Conservation (phyloP, 2,329 filamentous ascomycete genomes). For the Talaromyces sp. region DNA sequence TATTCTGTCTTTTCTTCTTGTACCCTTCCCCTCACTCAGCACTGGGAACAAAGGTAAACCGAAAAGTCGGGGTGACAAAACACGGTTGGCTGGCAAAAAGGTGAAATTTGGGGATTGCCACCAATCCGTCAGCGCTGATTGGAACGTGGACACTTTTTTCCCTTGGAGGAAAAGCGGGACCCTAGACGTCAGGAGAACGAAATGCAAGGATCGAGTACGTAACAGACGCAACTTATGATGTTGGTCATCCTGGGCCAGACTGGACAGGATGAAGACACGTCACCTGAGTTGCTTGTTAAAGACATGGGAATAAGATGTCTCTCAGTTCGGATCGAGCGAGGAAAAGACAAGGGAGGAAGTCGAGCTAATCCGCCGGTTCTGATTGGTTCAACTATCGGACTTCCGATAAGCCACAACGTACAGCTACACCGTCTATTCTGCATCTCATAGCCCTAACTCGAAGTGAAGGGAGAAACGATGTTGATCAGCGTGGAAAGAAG, state of each 20-base stretch:
- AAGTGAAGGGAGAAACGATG: no score
- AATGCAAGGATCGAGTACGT: neutral
- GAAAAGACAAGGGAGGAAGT: neutral
- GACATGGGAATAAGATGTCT: neutral
- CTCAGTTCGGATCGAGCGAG: neutral
- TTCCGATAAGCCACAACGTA: neutral
- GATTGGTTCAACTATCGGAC: neutral
- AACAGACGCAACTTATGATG: neutral
- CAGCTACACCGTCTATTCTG: neutral
- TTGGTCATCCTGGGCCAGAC: neutral
- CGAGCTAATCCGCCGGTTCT: neutral
- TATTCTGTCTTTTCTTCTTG: neutral
- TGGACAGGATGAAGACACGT: slow-evolving; percentile 7
- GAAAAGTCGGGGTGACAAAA: neutral
- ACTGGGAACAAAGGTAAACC: neutral
- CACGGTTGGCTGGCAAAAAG: neutral
- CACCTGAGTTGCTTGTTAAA: neutral
- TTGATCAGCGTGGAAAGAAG: no score
- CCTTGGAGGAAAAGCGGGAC: slow-evolving; percentile 6
- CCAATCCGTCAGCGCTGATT: slow-evolving; percentile 5
- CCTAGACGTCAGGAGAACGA: slow-evolving; percentile 4
- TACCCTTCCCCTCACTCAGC: neutral
- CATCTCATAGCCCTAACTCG: no score
- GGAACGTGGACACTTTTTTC: neutral
- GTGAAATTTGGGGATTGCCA: slow-evolving; percentile 3